Conservation (phyloP, 768 basidiomycete genomes). For the Ramaria sp. region DNA sequence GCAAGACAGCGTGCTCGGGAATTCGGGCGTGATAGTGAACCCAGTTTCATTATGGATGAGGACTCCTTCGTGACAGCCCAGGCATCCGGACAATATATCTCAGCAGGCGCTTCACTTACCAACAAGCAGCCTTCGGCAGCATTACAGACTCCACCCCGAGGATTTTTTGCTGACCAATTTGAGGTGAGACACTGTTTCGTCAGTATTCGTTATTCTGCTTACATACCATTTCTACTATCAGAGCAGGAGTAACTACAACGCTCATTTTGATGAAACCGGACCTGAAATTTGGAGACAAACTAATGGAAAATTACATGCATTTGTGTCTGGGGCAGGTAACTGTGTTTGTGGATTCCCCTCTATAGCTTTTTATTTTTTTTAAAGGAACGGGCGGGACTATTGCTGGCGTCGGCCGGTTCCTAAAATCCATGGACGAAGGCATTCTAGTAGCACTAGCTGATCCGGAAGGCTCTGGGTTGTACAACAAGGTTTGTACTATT, state of each 20-base stretch:
- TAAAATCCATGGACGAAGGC: conserved; percentile 64
- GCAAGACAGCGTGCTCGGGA: conserved; percentile 68
- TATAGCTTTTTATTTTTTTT: not conserved
- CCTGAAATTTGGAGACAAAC: conserved; percentile 95
- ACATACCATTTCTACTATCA: conserved; percentile 17
- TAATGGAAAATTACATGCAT: conserved; percentile 69
- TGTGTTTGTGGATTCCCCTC: not conserved
- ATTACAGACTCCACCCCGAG: conserved; percentile 46
- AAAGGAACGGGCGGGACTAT: conserved; percentile 94
- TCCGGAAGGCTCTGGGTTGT: conserved; percentile 90
- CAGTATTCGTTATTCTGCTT: not conserved
- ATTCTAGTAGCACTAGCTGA: conserved; percentile 73
- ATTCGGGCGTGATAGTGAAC: conserved; percentile 44
- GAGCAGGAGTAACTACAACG: conserved; percentile 85
- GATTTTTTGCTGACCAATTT: conserved; percentile 95
- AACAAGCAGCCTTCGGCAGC: conserved; percentile 27
- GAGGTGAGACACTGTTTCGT: conserved; percentile 35
- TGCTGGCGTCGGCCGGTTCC: conserved; percentile 68
- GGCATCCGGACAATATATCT: conserved; percentile 20
- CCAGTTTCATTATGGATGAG: not conserved
- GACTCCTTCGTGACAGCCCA: conserved; percentile 33
- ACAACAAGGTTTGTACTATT: conserved; percentile 60
- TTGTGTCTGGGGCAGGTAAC: conserved; percentile 81
- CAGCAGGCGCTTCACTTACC: conserved; percentile 17
- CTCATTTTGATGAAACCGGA: conserved; percentile 83